Conservation (phyloP, 176 grass and related monocot species). For the Oryza glaberrima region DNA sequence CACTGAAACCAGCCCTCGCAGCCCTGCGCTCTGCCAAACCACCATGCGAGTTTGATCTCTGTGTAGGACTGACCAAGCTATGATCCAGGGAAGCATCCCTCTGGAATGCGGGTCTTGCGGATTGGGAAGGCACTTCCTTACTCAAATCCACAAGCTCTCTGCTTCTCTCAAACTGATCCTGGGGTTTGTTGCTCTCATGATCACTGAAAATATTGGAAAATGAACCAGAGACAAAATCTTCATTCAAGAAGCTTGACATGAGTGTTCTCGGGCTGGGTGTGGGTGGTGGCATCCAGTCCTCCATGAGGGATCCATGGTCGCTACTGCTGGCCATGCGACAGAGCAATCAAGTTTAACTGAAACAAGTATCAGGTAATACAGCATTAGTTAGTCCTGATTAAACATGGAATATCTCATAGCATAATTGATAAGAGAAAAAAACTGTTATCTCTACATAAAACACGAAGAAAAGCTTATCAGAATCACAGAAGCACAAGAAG, state of each 20-base stretch:
- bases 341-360: conserved; percentile 37
- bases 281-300: conserved; percentile 65
- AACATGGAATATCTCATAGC: conserved; percentile 10
- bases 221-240: conserved; percentile 62
- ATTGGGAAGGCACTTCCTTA: conserved; percentile 44
- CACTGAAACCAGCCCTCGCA: conserved; percentile 76
- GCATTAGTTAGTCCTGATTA: conserved; percentile 44
- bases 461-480: neutral
- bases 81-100: conserved; percentile 52
- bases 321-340: conserved; percentile 40
- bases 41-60: conserved; percentile 58
- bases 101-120: conserved; percentile 28
- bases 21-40: conserved; percentile 83
- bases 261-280: conserved; percentile 75
- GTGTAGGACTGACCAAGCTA: conserved; percentile 42
- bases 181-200: conserved; percentile 35
- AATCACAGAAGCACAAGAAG: conserved; percentile 7
- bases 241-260: conserved; percentile 76
- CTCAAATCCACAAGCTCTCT: conserved; percentile 35
- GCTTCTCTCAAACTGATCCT: conserved; percentile 42
- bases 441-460: neutral
- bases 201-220: conserved; percentile 56
- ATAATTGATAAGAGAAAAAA: neutral
- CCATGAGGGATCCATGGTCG: conserved; percentile 59
- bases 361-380: neutral